Evolutionary conservation across 345 rosid genomes (phyloP), one percentile per base, ranked within the genome.

Genomic region (Leavenworthia alabamica): DNA sequence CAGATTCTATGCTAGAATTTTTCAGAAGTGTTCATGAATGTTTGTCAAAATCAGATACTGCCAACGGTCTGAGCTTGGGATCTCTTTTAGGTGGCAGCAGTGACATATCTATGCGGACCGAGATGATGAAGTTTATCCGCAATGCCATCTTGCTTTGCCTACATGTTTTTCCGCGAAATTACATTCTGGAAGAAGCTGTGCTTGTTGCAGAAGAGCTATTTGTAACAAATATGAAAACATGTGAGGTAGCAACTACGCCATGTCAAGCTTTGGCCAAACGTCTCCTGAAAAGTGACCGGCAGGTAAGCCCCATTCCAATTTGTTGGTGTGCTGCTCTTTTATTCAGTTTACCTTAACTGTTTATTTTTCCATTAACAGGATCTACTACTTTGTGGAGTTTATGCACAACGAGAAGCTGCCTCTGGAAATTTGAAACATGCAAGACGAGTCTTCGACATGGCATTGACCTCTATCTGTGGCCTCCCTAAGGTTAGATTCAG

Each of bases 361-460:
- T 49, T 50, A 53, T 28, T 49, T 40, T 12, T 69, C 54, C 64
- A 56, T 71, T 28, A 64, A 17, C 54, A 89, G 97, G 96, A 89
- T 82, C 58, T 89, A 51, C 75, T 89, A 76, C 89, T 93, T 6
- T 89, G 99, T 71, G 99, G 99, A 72, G 86, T 93, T 56, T 93
- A 93, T 78, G 97, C 97, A 62, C 91, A 32, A 56, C 83, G 94
- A 65, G 99, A 93, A 72, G 94, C 95, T 77, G 78, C 75, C 51
- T 80, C 71, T 68, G 90, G 97, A 65, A 89, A 93, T 64, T 77
- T 89, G 71, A 84, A 75, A 65, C 85, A 81, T 71, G 96, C 97
- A 64, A 89, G 99, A 75, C 80, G 81, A 80, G 84, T 84, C 41
- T 89, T 93, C 41, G 97, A 93, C 78, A 84, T 93, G 99, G 97